Conservation (phyloP, 2,329 filamentous ascomycete genomes). For the Fusarium secorum region DNA sequence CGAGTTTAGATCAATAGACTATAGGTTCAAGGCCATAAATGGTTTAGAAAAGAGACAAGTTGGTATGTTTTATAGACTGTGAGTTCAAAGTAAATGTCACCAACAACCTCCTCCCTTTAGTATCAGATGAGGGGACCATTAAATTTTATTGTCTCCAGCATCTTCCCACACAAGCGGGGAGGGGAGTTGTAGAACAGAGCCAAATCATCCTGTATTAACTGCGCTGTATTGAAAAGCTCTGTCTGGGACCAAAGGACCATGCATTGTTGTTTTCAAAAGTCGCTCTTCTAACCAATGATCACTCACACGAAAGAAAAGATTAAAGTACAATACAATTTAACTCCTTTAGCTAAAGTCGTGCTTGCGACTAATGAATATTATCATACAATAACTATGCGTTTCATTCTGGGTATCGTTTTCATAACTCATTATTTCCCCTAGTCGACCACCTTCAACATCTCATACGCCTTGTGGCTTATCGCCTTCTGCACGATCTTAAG, state of each 20-base stretch:
- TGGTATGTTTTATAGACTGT: fast-evolving
- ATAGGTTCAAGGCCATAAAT: fast-evolving
- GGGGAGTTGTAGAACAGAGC: background rate
- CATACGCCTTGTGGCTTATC: conserved; percentile 61
- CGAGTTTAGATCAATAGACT: fast-evolving
- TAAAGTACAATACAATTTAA: no score
- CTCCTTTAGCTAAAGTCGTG: background rate
- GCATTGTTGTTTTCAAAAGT: fast-evolving
- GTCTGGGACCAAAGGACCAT: fast-evolving
- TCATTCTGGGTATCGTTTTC: conserved; percentile 35
- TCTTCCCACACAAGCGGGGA: background rate
- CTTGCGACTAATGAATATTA: background rate
- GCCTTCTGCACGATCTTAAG: conserved; percentile 57
- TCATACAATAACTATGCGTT: background rate
- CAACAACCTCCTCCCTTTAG: fast-evolving
- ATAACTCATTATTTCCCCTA: conserved; percentile 41
- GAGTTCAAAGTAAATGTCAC: fast-evolving
- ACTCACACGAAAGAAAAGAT: fast-evolving
- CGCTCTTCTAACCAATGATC: background rate
- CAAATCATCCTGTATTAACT: background rate
- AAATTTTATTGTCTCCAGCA: fast-evolving
- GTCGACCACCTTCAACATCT: conserved; percentile 64
- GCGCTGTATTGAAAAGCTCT: background rate
- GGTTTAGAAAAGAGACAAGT: fast-evolving
- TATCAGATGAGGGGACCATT: fast-evolving